phyloP scores from a whole-genome alignment of 2,329 filamentous ascomycete genomes.

The Waltergamsia citrina region DNA sequence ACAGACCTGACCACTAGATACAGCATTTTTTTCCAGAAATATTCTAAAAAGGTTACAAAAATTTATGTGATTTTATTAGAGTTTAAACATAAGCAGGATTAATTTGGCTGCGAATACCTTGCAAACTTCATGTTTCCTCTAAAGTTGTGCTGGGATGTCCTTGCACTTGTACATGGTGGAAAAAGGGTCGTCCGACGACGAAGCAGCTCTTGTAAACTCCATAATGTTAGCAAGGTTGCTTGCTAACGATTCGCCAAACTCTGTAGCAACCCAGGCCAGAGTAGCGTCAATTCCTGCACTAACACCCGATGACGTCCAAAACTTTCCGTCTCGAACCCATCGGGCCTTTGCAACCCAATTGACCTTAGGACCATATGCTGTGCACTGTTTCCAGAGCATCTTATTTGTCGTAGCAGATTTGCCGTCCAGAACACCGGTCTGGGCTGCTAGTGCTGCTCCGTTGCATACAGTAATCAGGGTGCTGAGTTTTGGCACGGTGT shows the following conservation, averaged over 20 bases:
- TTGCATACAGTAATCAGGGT: constrained; percentile 56
- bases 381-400: constrained; percentile 35
- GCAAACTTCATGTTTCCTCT: too few species aligned
- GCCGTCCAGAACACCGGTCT: constrained; percentile 48
- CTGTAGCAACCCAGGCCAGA: constrained; percentile 43
- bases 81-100: too few species aligned
- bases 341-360: constrained; percentile 42
- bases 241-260: constrained; percentile 36
- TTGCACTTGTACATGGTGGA: too few species aligned
- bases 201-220: background rate
- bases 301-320: constrained; percentile 49
- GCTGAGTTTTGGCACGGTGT: constrained; percentile 37
- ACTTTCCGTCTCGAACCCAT: constrained; percentile 48
- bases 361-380: constrained; percentile 33
- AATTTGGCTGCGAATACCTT: too few species aligned
- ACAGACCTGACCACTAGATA: too few species aligned
- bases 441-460: constrained; percentile 46
- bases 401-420: constrained; percentile 58
- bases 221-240: background rate
- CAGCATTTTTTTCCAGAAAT: too few species aligned
- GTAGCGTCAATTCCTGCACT: constrained; percentile 53
- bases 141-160: too few species aligned
- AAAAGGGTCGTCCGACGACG: background rate
- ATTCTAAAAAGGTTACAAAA: too few species aligned
- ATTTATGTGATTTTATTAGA: too few species aligned